phyloP scores from a whole-genome alignment of 768 basidiomycete species.

The Tricholoma saponaceum region DNA sequence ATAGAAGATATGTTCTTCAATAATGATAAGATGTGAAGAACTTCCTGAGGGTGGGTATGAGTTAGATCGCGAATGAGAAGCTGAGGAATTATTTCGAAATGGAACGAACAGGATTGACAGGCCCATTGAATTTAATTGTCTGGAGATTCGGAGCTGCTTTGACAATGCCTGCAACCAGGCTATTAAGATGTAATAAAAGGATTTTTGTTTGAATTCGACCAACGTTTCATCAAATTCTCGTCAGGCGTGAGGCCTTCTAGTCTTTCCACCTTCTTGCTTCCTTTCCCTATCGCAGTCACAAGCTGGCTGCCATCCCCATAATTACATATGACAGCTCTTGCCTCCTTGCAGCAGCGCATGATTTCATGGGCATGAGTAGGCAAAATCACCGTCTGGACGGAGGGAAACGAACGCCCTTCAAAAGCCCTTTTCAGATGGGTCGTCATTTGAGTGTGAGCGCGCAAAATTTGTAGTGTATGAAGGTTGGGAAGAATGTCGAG shows the following conservation, averaged over 20 bases:
- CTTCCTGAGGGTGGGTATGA: neutral
- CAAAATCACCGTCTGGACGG: conserved; percentile 19
- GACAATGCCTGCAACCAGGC: conserved; percentile 11
- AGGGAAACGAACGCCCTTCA: conserved; percentile 19
- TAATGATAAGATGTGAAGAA: neutral
- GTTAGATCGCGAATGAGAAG: neutral
- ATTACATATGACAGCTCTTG: conserved; percentile 20
- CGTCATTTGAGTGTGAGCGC: conserved; percentile 27
- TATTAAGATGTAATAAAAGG: neutral
- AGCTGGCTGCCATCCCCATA: conserved; percentile 20
- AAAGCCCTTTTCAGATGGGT: conserved; percentile 24
- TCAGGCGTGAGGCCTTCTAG: conserved; percentile 19
- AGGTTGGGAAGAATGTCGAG: conserved; percentile 26
- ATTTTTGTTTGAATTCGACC: conserved; percentile 4
- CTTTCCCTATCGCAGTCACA: conserved; percentile 23
- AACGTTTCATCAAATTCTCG: conserved; percentile 23
- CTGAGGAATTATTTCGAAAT: neutral
- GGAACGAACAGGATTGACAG: conserved; percentile 5
- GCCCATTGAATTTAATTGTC: conserved; percentile 11
- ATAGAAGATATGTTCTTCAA: conserved; percentile 3
- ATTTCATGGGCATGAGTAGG: conserved; percentile 26
- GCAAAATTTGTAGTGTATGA: conserved; percentile 27
- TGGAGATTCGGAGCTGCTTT: conserved; percentile 17
- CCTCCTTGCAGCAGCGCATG: conserved; percentile 27
- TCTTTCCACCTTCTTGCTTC: conserved; percentile 24